Evolutionary conservation across 2,329 filamentous ascomycete species (phyloP).

Genomic region (Alternaria novae-zelandiae): DNA sequence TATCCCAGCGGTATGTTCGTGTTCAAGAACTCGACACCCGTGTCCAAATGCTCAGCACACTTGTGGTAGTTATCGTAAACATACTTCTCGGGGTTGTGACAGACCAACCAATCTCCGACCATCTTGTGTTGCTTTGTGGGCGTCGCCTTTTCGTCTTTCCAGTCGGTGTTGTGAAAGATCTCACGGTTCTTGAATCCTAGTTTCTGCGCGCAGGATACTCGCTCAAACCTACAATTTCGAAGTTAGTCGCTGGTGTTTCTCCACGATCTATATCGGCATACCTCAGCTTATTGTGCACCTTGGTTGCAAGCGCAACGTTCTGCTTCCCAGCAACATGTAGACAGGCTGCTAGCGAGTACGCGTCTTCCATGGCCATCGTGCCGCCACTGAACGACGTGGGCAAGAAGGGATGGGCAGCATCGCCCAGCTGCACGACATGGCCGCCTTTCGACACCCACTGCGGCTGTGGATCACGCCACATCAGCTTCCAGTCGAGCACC

Average conservation of each 20-base stretch:
- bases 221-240: conserved; percentile 1
- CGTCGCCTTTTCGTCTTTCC: not conserved
- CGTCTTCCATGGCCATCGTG: conserved; percentile 59
- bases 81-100: conserved; percentile 13
- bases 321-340: conserved; percentile 2
- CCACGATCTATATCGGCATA: not conserved
- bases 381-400: conserved; percentile 59
- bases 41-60: not conserved
- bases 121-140: conserved; percentile 5
- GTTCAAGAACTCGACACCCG: conserved; percentile 4
- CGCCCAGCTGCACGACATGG: conserved; percentile 50
- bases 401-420: conserved; percentile 59
- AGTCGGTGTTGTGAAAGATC: conserved; percentile 5
- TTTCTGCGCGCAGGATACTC: conserved; percentile 15
- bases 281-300: conserved; percentile 27
- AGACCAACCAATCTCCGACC: conserved; percentile 8
- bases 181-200: conserved; percentile 12
- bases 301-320: not conserved
- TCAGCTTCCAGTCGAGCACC: conserved; percentile 58
- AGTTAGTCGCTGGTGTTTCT: not conserved
- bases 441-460: conserved; percentile 51
- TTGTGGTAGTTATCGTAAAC: conserved; percentile 10
- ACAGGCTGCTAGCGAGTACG: conserved; percentile 15
- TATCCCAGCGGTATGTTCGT: conserved; percentile 7
- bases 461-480: conserved; percentile 57